A percentile compares a stretch with the other conserved stretches of the same genome.
These are phyloP conservation scores for Aquilaria agallochum DNA, from an alignment of 441 rosid species.

Conservation along the genomic window DNA sequence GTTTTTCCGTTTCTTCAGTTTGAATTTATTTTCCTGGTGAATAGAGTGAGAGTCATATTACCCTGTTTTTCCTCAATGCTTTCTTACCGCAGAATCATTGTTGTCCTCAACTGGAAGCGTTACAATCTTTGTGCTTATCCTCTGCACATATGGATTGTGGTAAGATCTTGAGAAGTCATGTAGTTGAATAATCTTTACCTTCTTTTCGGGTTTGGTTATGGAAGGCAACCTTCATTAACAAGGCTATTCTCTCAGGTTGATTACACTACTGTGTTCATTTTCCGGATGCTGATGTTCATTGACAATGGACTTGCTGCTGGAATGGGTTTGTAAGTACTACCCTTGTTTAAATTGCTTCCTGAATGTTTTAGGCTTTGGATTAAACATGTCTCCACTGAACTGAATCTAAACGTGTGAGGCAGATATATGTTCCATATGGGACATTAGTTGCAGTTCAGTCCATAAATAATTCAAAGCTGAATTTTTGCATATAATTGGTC, in stretches of 20 bases:
- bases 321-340: constrained; percentile 89
- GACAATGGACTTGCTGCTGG: constrained; percentile 97
- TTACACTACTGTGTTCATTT: constrained; percentile 82
- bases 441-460: no score
- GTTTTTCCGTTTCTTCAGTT: neutral
- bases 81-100: constrained; percentile 55
- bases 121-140: constrained; percentile 75
- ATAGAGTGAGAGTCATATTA: neutral
- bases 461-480: no score
- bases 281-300: constrained; percentile 91
- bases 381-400: no score
- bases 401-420: no score
- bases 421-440: no score
- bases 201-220: neutral
- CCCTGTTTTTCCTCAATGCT: constrained; percentile 27
- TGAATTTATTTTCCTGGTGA: neutral
- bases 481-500: no score
- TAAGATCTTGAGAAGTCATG: constrained; percentile 24
- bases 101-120: constrained; percentile 84
- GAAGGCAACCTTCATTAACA: constrained; percentile 4
- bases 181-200: neutral
- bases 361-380: no score
- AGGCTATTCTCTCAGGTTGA: constrained; percentile 65
- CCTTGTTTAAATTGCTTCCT: constrained; percentile 3
- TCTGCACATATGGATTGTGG: constrained; percentile 98